phyloP scores from a whole-genome alignment of 495 filamentous ascomycete species.

The Polyplosphaeria fusca region DNA sequence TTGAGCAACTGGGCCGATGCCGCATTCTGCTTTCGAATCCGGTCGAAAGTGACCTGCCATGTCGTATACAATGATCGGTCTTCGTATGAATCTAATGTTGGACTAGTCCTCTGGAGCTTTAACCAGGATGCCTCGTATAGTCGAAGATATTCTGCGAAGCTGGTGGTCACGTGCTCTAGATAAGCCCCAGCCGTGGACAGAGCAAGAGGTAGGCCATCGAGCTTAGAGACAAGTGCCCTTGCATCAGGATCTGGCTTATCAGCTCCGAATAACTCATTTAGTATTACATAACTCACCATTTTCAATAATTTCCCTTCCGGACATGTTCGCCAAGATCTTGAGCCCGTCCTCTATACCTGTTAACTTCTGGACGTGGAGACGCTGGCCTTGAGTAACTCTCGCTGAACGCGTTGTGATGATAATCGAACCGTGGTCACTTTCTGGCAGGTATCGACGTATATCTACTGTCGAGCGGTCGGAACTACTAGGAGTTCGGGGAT shows the following conservation, averaged over 20 bases:
- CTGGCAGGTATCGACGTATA: too few species aligned
- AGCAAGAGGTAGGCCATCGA: conserved; percentile 28
- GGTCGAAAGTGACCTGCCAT: conserved; percentile 47
- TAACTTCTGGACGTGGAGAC: neutral
- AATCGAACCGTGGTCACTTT: too few species aligned
- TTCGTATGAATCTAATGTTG: too few species aligned
- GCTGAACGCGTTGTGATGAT: too few species aligned
- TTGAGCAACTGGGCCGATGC: too few species aligned
- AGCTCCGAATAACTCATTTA: neutral
- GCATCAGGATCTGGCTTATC: conserved; percentile 17
- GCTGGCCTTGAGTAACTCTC: too few species aligned
- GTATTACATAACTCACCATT: conserved; percentile 31
- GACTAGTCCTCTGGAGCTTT: conserved; percentile 33
- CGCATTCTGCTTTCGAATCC: too few species aligned
- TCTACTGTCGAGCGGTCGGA: too few species aligned
- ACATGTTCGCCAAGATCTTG: neutral
- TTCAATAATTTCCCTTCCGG: conserved; percentile 1
- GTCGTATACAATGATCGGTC: conserved; percentile 42
- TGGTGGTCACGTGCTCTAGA: neutral
- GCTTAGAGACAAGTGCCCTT: neutral
- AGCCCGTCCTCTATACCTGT: too few species aligned
- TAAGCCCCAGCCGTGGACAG: too few species aligned
- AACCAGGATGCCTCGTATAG: too few species aligned
- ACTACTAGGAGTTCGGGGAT: too few species aligned
- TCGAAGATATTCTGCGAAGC: conserved; percentile 22